phyloP scores from a whole-genome alignment of 495 filamentous ascomycete species.

The Aspergillus cristatus region DNA sequence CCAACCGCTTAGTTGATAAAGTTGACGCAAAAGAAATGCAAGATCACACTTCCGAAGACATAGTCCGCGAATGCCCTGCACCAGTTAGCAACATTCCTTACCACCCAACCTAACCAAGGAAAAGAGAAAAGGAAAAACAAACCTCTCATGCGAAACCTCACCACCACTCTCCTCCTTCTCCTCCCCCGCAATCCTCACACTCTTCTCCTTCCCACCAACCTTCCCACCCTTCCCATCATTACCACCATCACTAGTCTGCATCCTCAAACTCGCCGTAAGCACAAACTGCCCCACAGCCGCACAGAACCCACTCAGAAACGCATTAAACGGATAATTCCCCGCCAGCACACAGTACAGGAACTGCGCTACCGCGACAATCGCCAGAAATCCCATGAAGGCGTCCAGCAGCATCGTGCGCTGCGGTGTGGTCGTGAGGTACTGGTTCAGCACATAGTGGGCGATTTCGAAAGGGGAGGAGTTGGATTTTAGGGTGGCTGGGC shows the following conservation, averaged over 20 bases:
- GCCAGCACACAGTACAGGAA: constrained; percentile 88
- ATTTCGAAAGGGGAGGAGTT: constrained; percentile 46
- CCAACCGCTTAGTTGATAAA: constrained; percentile 74
- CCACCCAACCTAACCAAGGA: neutral
- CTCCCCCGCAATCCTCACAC: constrained; percentile 18
- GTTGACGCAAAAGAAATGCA: constrained; percentile 99
- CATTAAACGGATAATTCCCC: constrained; percentile 99
- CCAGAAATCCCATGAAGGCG: constrained; percentile 83
- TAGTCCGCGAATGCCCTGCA: constrained; percentile 91
- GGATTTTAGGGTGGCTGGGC: constrained; percentile 28
- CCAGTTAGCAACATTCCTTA: constrained; percentile 3
- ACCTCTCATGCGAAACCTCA: constrained; percentile 41
- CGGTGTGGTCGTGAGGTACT: constrained; percentile 70
- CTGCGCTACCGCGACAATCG: constrained; percentile 76
- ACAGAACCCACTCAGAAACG: constrained; percentile 89
- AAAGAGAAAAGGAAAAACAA: constrained; percentile 11
- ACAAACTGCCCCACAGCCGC: constrained; percentile 98
- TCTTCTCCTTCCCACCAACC: constrained; percentile 27
- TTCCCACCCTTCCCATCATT: constrained; percentile 7
- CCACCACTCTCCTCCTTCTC: constrained; percentile 19
- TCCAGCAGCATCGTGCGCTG: constrained; percentile 91
- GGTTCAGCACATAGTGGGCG: constrained; percentile 50
- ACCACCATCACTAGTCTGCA: constrained; percentile 67
- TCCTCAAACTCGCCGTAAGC: constrained; percentile 78
- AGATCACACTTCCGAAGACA: constrained; percentile 83